Conservation (phyloP, 345 rosid genomes). For the Anacardium occidentale region DNA sequence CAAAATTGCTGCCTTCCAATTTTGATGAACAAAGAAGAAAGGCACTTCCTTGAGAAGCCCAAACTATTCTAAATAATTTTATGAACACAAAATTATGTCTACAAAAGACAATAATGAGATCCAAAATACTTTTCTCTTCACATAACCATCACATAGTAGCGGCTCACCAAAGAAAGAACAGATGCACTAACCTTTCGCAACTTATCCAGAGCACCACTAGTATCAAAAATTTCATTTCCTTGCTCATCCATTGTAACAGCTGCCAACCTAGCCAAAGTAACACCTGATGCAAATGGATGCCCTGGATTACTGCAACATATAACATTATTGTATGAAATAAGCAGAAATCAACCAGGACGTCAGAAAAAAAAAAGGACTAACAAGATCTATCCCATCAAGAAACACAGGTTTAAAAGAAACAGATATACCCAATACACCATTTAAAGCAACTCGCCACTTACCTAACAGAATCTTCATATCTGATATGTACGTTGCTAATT, state of each 20-base stretch:
- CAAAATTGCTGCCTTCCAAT: too few relatives aligned
- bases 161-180: slow-evolving; percentile 25
- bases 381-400: neutral
- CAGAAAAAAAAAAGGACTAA: neutral
- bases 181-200: slow-evolving; percentile 71
- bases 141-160: slow-evolving; percentile 16
- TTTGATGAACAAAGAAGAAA: too few relatives aligned
- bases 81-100: too few relatives aligned
- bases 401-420: neutral
- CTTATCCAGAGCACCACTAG: slow-evolving; percentile 95
- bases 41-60: too few relatives aligned
- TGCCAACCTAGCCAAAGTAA: slow-evolving; percentile 94
- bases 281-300: slow-evolving; percentile 86
- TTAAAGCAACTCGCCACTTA: slow-evolving; percentile 33
- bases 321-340: slow-evolving; percentile 21
- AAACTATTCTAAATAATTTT: too few relatives aligned
- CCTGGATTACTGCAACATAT: slow-evolving; percentile 65
- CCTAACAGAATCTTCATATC: slow-evolving; percentile 94
- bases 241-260: slow-evolving; percentile 98
- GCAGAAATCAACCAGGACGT: slow-evolving; percentile 15
- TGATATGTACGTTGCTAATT: slow-evolving; percentile 94
- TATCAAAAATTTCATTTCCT: slow-evolving; percentile 95
- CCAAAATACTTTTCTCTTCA: slow-evolving; percentile 4
- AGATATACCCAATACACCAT: slow-evolving; percentile 8
- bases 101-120: too few relatives aligned